Base-by-base conservation (phyloP, 169 alveolate species). In the Cryptosporidium baileyi region DNA sequence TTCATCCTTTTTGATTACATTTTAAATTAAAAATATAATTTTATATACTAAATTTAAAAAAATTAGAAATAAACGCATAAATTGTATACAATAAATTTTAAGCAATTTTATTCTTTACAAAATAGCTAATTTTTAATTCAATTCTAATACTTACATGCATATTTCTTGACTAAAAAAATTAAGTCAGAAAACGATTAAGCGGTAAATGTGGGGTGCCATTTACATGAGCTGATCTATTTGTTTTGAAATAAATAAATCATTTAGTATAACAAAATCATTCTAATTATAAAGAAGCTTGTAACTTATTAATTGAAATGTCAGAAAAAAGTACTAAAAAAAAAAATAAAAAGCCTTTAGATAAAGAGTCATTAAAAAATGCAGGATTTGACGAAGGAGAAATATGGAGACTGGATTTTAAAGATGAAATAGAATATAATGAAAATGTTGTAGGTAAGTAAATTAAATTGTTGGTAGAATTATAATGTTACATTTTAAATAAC, bases 321-420 rank as follows among this genome's bases (percentile, higher is more conserved):
- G 47, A 65, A 17, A 65, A 47, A 34, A 51, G 24, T 11, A 24
- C 24, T 22, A 65, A 44, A 15, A 51, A 51, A 45, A 63, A 44
- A 4, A 65, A 65, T 1, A n/a, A 45, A 15, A 32, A 13, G 26
- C 28, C 19, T 8, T 30, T 43, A 45, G 45, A 47, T 26, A 44
- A 28, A 26, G 63, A 65, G 19, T 54, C 34, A n/a, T 62, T 32
- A 5, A 74, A 40, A 54, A 74, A 74, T 59, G 47, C 67, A 3
- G 85, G 65, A 36, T 74, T 34, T 74, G 85, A 74, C 26, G 85
- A 74, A 36, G 85, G 85, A 1, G 85, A 74, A 44, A 51, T 74
- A 36, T 74, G 85, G 85, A 65, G 81, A 44, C 34, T 65, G n/a
- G 74, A 74, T 51, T 54, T 74, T 34, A 54, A 28, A 34, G 60